These are phyloP conservation scores for Fusarium tuaranense DNA, from an alignment of 2,329 filamentous ascomycete genomes.

Conservation along the genomic window DNA sequence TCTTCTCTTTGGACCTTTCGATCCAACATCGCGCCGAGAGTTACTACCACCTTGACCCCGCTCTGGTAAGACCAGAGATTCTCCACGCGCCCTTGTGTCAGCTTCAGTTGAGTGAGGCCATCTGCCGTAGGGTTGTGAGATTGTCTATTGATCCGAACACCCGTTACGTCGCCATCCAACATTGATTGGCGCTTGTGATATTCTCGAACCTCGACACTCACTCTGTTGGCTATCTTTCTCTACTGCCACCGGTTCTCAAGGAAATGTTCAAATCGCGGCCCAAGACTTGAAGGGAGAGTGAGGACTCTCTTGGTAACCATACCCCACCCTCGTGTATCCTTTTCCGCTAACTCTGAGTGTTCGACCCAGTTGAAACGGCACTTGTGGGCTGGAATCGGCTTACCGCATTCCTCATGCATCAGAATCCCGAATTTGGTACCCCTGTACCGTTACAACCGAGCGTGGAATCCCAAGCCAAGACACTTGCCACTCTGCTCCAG, in stretches of 20 bases:
- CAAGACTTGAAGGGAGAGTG: neutral
- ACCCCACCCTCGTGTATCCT: neutral
- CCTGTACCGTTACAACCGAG: neutral
- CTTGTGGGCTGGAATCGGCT: neutral
- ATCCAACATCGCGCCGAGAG: neutral
- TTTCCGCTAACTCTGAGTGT: neutral
- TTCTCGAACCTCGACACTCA: neutral
- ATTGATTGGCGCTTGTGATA: neutral
- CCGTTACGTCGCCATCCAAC: neutral
- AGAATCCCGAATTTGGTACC: fast-evolving
- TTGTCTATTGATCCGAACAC: neutral
- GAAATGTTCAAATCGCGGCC: neutral
- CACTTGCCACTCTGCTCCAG: neutral
- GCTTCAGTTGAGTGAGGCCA: neutral
- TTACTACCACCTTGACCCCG: neutral
- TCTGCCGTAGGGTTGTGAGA: neutral
- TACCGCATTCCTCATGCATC: neutral
- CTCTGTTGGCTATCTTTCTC: neutral
- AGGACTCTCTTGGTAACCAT: neutral
- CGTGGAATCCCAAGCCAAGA: neutral
- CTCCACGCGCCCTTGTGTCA: neutral
- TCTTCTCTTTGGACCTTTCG: neutral
- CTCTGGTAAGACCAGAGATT: neutral
- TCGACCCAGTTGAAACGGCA: neutral
- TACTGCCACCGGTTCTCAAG: neutral